phyloP scores from a whole-genome alignment of 2,329 filamentous ascomycete genomes.

The Epichloe sibirici region DNA sequence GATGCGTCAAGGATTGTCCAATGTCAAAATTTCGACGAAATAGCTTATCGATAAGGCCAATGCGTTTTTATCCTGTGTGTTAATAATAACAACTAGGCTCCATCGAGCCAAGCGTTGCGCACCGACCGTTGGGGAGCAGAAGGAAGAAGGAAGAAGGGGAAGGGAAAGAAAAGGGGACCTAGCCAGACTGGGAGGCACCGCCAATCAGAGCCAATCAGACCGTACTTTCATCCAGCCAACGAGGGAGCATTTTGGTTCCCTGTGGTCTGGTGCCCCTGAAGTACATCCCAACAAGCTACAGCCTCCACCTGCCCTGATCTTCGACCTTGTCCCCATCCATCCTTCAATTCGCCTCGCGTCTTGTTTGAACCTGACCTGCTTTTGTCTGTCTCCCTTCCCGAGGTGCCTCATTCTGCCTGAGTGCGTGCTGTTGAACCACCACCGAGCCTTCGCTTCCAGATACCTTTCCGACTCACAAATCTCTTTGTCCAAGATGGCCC shows the following conservation, averaged over 20 bases:
- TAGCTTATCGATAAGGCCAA: conserved; percentile 13
- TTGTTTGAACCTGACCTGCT: neutral
- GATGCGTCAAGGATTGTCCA: conserved; percentile 7
- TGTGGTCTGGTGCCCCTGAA: conserved; percentile 21
- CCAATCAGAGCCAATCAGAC: conserved; percentile 1
- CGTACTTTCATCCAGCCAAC: conserved; percentile 5
- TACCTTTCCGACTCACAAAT: conserved; percentile 6
- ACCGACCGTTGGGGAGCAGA: conserved; percentile 7
- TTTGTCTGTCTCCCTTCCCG: conserved; percentile 3
- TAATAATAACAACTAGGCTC: conserved; percentile 3
- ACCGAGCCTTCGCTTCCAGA: neutral
- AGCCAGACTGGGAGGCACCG: neutral
- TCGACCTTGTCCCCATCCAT: conserved; percentile 5
- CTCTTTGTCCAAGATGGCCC: conserved; percentile 37
- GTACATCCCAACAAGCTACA: conserved; percentile 8
- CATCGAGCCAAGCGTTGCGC: conserved; percentile 10
- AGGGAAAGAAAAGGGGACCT: conserved; percentile 12
- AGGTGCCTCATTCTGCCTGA: conserved; percentile 3
- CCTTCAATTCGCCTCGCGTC: conserved; percentile 5
- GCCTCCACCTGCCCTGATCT: conserved; percentile 6
- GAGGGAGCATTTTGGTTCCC: conserved; percentile 11
- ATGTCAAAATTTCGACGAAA: conserved; percentile 18
- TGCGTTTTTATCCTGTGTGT: neutral
- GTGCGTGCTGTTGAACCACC: neutral
- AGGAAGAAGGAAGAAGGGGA: conserved; percentile 1